Evolutionary conservation across 306 rosid species (phyloP).

Genomic region (Glycine soja): DNA sequence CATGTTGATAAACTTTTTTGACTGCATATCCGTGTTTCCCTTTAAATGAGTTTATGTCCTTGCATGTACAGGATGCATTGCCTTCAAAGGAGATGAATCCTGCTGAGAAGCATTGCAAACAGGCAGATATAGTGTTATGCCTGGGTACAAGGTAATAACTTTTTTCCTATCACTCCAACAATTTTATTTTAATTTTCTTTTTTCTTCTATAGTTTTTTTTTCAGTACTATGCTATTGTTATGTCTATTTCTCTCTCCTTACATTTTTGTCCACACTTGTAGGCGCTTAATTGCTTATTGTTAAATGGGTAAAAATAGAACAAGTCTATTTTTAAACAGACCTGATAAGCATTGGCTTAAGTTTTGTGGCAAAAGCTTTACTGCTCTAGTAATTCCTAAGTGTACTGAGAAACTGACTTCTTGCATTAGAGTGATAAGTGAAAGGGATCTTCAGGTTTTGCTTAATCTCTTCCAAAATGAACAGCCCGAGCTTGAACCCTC

Average conservation of each 20-base stretch:
- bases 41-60: conserved; percentile 3
- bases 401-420: conserved; percentile 17
- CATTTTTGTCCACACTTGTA: conserved; percentile 19
- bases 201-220: background rate
- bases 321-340: conserved; percentile 1
- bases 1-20: conserved; percentile 1
- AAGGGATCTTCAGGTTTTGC: conserved; percentile 11
- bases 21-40: background rate
- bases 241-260: background rate
- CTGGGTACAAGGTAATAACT: conserved; percentile 88
- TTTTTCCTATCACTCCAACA: conserved; percentile 29
- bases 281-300: conserved; percentile 8
- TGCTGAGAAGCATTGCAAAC: conserved; percentile 94
- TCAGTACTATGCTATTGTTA: background rate
- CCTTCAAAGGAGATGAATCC: conserved; percentile 94
- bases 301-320: conserved; percentile 16
- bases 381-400: conserved; percentile 19
- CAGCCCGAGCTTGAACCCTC: conserved; percentile 1
- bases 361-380: conserved; percentile 15
- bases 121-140: conserved; percentile 95
- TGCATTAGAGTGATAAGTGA: conserved; percentile 28
- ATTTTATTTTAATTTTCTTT: conserved; percentile 15
- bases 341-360: background rate
- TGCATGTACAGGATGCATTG: conserved; percentile 80
- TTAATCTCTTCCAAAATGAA: conserved; percentile 21